Evolutionary conservation across 805 yeast genomes (phyloP).

Genomic region (Candida glaebosa): DNA sequence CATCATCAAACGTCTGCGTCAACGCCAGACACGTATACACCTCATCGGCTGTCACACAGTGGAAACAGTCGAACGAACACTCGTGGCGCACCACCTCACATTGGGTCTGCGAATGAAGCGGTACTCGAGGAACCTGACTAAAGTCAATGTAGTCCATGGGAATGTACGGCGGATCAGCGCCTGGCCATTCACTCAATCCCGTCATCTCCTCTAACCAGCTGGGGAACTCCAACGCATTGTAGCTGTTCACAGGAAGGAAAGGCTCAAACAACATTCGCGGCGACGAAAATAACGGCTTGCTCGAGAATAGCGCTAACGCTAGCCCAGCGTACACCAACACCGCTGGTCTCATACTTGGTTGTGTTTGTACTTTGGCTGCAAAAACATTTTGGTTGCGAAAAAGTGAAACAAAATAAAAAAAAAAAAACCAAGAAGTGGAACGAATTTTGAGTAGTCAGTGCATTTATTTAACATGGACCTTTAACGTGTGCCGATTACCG

Average conservation of each 20-base stretch:
- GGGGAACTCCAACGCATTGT: slow-evolving; percentile 46
- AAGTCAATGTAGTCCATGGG: slow-evolving; percentile 72
- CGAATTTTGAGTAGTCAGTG: too few relatives aligned
- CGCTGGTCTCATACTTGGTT: background rate
- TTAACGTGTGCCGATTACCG: too few relatives aligned
- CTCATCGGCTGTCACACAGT: slow-evolving; percentile 76
- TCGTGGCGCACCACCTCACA: slow-evolving; percentile 41
- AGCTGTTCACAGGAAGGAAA: background rate
- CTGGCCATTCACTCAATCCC: slow-evolving; percentile 80
- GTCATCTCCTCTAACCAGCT: slow-evolving; percentile 75
- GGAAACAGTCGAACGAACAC: slow-evolving; percentile 85
- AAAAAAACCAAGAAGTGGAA: too few relatives aligned
- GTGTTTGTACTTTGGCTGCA: background rate
- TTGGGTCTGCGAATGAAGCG: slow-evolving; percentile 51
- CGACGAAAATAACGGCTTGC: background rate
- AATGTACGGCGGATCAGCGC: slow-evolving; percentile 80
- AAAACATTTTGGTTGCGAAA: background rate
- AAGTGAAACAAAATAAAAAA: background rate
- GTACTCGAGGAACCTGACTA: slow-evolving; percentile 44
- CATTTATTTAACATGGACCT: too few relatives aligned
- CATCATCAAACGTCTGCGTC: slow-evolving; percentile 93
- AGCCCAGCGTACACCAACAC: background rate
- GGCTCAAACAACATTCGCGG: background rate
- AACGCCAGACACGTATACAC: slow-evolving; percentile 68
- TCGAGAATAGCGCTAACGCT: background rate